Evolutionary conservation across 2,329 filamentous ascomycete species (phyloP), one percentile per base, ranked within the genome.

Genomic region (Thielaviopsis musarum): DNA sequence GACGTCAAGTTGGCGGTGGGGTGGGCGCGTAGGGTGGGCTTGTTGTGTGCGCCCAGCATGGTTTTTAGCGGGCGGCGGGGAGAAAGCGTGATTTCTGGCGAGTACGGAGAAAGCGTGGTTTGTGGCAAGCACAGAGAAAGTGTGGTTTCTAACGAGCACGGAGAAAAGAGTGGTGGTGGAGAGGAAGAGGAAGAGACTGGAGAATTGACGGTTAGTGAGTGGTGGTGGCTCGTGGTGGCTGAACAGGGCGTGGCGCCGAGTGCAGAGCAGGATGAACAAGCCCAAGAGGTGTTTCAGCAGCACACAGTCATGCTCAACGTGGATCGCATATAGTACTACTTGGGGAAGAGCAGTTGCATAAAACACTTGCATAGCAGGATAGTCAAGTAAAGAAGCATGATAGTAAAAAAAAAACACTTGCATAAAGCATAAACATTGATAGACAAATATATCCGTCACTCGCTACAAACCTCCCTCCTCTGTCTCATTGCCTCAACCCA

Each of bases 151-250:
- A 4, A 7, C 26, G 26, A 28, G 4, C 26, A 28, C 4, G 26
- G 26, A 28, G 7, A 10, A 34, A 7, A 34, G 30, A 12, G 6
- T 34, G 30, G 10, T 3, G 10, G 9, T 5, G 6, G 10, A 10
- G 30, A 2, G 9, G 7, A 34, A 12, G 30, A 34, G 10, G 30
- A 10, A 24, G 24, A 21, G 5, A 15, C 7, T 22, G 45, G 19
- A 4, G n/a, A 41, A 0, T 75, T 73, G 57, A 74, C 69, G 5
- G 75, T 79, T 3, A 72, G 71, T 24, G 82, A 85, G 67, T 85
- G 82, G 83, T 87, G 84, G 84, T 87, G 83, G 80, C 67, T 83
- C 57, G 74, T 77, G 22, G 73, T 78, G 0, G 77, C 74, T n/a
- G 65, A 67, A 56, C 67, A 71, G 62, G 66, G 28, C 34, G 41